A percentile compares a stretch with the other conserved stretches of the same genome.
Conservation (phyloP, 768 basidiomycete species). For the Neoboletus magnificus region DNA sequence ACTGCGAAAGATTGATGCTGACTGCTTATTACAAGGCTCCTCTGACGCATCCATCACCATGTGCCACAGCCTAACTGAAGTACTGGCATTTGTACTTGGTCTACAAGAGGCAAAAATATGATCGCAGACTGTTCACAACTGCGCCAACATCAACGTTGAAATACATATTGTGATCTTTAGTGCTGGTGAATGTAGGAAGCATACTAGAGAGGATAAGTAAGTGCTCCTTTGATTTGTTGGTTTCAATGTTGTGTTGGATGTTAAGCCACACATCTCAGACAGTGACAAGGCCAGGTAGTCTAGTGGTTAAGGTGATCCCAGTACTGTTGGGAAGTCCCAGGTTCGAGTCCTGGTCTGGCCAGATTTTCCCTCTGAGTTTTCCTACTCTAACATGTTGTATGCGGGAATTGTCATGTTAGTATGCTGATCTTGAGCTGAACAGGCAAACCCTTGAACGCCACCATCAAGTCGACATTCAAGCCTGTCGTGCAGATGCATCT, state of each 20-base stretch:
- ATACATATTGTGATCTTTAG: conserved; percentile 86
- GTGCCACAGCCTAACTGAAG: conserved; percentile 87
- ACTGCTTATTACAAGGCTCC: conserved; percentile 66
- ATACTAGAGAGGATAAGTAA: conserved; percentile 84
- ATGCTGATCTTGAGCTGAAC: conserved; percentile 6
- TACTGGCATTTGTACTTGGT: conserved; percentile 85
- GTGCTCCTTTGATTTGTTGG: conserved; percentile 26
- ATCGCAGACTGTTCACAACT: conserved; percentile 79
- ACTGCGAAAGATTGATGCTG: conserved; percentile 75
- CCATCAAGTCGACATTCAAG: conserved; percentile 93
- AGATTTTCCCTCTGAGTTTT: too few relatives aligned
- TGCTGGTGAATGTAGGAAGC: conserved; percentile 71
- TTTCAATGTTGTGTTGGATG: too few relatives aligned
- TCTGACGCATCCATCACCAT: conserved; percentile 86
- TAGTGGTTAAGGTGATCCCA: too few relatives aligned
- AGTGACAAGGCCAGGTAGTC: too few relatives aligned
- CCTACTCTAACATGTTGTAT: background rate
- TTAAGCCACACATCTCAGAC: too few relatives aligned
- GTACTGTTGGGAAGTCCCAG: too few relatives aligned
- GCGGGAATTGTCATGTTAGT: background rate
- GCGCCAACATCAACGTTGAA: conserved; percentile 87
- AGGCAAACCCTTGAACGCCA: conserved; percentile 85
- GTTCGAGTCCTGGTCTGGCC: too few relatives aligned
- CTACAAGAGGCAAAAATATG: conserved; percentile 85
- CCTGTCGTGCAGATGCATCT: conserved; percentile 87